Percentiles rank a stretch among this genome's conserved stretches.
These are phyloP conservation scores for Venturiaceae sp. DNA, from an alignment of 2,329 filamentous ascomycete species.

Conservation along the genomic window DNA sequence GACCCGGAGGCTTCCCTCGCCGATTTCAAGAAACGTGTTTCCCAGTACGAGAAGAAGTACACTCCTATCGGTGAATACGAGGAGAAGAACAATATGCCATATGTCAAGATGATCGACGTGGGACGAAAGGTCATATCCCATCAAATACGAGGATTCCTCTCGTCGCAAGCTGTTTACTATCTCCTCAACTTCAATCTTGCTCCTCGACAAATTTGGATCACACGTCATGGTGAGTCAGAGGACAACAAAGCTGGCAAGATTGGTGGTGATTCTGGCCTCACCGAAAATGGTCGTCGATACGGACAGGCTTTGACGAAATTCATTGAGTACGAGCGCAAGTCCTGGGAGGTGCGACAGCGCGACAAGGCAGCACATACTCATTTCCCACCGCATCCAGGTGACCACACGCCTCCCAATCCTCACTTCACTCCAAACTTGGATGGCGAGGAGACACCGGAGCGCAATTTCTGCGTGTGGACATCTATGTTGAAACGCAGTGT, in stretches of 20 bases:
- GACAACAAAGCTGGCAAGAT: conserved; percentile 86
- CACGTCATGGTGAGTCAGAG: conserved; percentile 79
- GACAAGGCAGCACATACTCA: conserved; percentile 66
- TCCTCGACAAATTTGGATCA: conserved; percentile 96
- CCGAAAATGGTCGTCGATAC: conserved; percentile 69
- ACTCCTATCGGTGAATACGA: conserved; percentile 84
- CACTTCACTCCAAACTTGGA: conserved; percentile 53
- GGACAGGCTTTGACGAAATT: conserved; percentile 72
- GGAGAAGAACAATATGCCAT: conserved; percentile 83
- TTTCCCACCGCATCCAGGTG: conserved; percentile 84
- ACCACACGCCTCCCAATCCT: conserved; percentile 90
- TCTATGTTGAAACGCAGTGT: conserved; percentile 90
- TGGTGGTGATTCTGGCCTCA: conserved; percentile 80
- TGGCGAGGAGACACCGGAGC: conserved; percentile 53
- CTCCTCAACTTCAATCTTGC: conserved; percentile 94
- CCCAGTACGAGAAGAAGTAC: conserved; percentile 90
- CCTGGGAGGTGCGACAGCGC: conserved; percentile 76
- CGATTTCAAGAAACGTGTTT: conserved; percentile 89
- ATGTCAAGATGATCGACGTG: conserved; percentile 97
- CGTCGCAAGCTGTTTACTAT: conserved; percentile 87
- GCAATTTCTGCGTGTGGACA: conserved; percentile 97
- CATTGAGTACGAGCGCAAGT: conserved; percentile 67
- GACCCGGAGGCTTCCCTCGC: conserved; percentile 74
- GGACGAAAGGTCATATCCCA: conserved; percentile 89
- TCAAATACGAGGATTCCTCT: conserved; percentile 83